Conservation (phyloP, 2,329 filamentous ascomycete species). For the Aureobasidium pullulans region DNA sequence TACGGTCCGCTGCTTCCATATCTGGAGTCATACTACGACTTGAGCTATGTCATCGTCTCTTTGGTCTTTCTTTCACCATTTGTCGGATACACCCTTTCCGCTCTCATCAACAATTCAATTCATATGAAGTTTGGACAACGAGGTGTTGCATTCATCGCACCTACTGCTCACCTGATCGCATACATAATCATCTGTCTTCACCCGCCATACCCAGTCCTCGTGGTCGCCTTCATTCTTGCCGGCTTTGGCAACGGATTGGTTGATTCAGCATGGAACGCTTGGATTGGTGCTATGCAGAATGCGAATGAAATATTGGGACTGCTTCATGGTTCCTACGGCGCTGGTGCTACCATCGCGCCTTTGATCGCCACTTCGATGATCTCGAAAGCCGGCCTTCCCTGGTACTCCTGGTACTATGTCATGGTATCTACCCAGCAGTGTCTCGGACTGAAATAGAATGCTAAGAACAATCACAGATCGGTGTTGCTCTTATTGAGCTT, state of each 20-base stretch:
- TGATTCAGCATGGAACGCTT: constrained; percentile 56
- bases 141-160: constrained; percentile 21
- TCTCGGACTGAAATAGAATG: not conserved
- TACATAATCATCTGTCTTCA: constrained; percentile 57
- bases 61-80: constrained; percentile 53
- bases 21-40: not conserved
- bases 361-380: constrained; percentile 68
- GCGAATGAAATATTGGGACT: constrained; percentile 64
- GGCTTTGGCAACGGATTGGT: not conserved
- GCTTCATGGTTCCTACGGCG: constrained; percentile 63
- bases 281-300: constrained; percentile 42
- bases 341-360: constrained; percentile 63
- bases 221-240: constrained; percentile 33
- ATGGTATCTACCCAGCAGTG: constrained; percentile 40
- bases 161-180: constrained; percentile 51
- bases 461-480: constrained; percentile 30
- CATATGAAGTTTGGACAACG: constrained; percentile 61
- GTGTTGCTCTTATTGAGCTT: constrained; percentile 50
- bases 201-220: constrained; percentile 57
- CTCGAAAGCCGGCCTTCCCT: constrained; percentile 51
- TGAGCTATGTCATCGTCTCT: not conserved
- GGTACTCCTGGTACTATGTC: constrained; percentile 71
- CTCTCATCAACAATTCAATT: constrained; percentile 54
- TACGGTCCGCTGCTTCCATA: not conserved
- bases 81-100: constrained; percentile 56